phyloP scores from a whole-genome alignment of 2,329 filamentous ascomycete genomes.

The Beauveria medogensis region DNA sequence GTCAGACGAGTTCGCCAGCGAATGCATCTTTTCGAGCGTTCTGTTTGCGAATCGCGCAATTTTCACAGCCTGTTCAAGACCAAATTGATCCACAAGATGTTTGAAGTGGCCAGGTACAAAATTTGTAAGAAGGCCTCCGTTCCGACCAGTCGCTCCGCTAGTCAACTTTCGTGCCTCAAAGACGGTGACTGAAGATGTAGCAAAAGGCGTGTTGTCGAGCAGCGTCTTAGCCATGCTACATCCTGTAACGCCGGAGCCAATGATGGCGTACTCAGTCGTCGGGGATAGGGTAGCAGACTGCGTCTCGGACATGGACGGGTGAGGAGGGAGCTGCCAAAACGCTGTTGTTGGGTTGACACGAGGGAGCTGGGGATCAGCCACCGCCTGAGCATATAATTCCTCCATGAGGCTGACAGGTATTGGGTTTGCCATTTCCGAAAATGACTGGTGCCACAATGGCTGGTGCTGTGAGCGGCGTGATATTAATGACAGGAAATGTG shows the following conservation, averaged over 20 bases:
- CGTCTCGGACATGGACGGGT: constrained; percentile 17
- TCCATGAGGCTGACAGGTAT: background rate
- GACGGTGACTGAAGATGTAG: constrained; percentile 14
- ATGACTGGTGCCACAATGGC: background rate
- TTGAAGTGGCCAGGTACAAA: constrained; percentile 31
- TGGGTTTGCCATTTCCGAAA: background rate
- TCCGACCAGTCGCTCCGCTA: constrained; percentile 24
- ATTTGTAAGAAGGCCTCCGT: constrained; percentile 22
- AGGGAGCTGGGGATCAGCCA: constrained; percentile 18
- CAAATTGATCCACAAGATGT: constrained; percentile 22
- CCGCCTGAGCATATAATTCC: background rate
- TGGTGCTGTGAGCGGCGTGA: background rate
- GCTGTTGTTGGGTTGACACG: constrained; percentile 18
- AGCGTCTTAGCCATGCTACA: constrained; percentile 20
- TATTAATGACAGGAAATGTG: background rate
- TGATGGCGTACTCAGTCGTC: constrained; percentile 19
- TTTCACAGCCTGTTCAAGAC: constrained; percentile 28
- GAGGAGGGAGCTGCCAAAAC: constrained; percentile 20
- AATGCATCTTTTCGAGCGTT: constrained; percentile 25
- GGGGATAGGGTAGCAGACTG: constrained; percentile 17
- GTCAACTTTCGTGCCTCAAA: constrained; percentile 21
- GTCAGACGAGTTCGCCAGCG: constrained; percentile 11
- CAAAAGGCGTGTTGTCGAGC: constrained; percentile 8
- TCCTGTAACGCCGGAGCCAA: constrained; percentile 24
- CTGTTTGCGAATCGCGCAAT: constrained; percentile 34